phyloP scores from a whole-genome alignment of 208 protist genomes.

The Tritrichomonas musculus region DNA sequence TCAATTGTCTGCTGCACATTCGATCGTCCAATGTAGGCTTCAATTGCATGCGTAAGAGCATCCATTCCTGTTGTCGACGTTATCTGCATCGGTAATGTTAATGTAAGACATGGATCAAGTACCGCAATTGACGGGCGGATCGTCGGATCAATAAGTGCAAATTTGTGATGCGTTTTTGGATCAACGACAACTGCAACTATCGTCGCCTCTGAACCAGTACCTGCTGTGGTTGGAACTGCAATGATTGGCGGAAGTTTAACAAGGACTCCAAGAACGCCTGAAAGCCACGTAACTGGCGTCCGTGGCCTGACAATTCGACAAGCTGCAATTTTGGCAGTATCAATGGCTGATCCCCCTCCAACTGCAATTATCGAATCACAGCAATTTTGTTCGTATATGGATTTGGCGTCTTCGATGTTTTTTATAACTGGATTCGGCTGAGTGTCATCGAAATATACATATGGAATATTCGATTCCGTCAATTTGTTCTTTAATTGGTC shows the following conservation, averaged over 20 bases:
- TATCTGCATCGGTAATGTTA: constrained; percentile 41
- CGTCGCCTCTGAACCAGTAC: constrained; percentile 52
- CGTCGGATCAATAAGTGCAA: constrained; percentile 47
- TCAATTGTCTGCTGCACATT: constrained; percentile 39
- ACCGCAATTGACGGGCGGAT: constrained; percentile 44
- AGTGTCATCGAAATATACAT: background rate
- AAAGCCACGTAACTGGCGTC: constrained; percentile 36
- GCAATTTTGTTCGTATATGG: background rate
- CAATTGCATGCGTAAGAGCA: constrained; percentile 49
- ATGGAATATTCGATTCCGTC: background rate
- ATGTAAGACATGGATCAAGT: constrained; percentile 40
- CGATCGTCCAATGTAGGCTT: constrained; percentile 44
- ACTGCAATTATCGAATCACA: constrained; percentile 43
- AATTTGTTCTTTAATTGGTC: background rate
- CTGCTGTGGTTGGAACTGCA: constrained; percentile 48
- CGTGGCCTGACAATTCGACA: background rate
- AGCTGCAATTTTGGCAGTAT: constrained; percentile 47
- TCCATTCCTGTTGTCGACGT: constrained; percentile 48
- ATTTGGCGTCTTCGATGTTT: background rate
- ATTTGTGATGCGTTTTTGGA: constrained; percentile 39
- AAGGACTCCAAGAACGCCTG: constrained; percentile 44
- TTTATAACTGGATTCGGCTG: background rate
- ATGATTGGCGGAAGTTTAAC: background rate
- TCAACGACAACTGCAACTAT: constrained; percentile 49
- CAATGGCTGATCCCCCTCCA: constrained; percentile 52